A percentile compares a stretch with the other conserved stretches of the same genome.
Conservation (phyloP, 139 green algal species). For the Chlamydomonas sp. region DNA sequence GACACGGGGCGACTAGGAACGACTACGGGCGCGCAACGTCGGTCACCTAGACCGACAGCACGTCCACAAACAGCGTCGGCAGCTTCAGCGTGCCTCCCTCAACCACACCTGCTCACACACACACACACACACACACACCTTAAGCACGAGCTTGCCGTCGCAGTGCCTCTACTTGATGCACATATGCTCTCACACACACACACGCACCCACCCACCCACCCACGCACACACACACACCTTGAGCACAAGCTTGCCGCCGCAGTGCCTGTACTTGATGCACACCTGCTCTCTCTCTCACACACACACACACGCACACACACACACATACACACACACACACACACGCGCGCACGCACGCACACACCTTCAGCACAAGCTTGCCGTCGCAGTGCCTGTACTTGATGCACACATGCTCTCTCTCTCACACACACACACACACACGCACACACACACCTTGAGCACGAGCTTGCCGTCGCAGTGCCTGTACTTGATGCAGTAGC, state of each 20-base stretch:
- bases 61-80: too few relatives aligned
- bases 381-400: constrained; percentile 82
- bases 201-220: background rate
- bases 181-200: too few relatives aligned
- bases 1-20: too few relatives aligned
- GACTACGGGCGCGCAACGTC: too few relatives aligned
- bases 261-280: constrained; percentile 80
- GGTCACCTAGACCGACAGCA: too few relatives aligned
- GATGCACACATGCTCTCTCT: constrained; percentile 74
- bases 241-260: constrained; percentile 69
- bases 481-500: constrained; percentile 82
- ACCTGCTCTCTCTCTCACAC: too few relatives aligned
- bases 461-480: constrained; percentile 73
- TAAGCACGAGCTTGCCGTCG: too few relatives aligned
- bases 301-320: background rate
- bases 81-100: too few relatives aligned
- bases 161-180: too few relatives aligned
- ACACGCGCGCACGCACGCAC: constrained; percentile 48
- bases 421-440: too few relatives aligned
- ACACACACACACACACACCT: too few relatives aligned
- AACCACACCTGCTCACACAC: too few relatives aligned
- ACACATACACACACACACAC: background rate
- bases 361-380: constrained; percentile 81
- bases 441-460: constrained; percentile 89
- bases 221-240: constrained; percentile 57